Conservation (phyloP, 768 basidiomycete genomes). For the Lepiota brunneoincarnata region DNA sequence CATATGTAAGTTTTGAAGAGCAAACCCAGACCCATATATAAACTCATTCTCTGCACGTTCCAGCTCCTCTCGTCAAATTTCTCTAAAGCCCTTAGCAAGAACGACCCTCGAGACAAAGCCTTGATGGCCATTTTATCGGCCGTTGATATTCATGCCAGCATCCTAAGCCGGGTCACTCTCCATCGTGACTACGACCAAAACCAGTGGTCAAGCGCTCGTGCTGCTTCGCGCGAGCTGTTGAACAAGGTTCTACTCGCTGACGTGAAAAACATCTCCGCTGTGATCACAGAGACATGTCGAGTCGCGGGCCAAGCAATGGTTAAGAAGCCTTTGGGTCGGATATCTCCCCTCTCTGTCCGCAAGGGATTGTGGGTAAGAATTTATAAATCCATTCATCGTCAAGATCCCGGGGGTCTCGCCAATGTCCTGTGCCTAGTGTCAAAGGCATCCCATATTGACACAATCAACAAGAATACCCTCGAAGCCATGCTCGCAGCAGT, state of each 20-base stretch:
- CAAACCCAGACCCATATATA: too few species aligned
- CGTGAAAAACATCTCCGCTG: constrained; percentile 25
- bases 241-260: constrained; percentile 29
- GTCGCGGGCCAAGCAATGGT: constrained; percentile 23
- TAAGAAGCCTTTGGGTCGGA: constrained; percentile 16
- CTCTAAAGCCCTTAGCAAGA: constrained; percentile 19
- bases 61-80: constrained; percentile 33
- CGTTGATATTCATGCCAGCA: constrained; percentile 38
- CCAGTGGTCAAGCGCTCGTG: constrained; percentile 34
- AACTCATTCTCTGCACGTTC: constrained; percentile 4
- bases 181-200: constrained; percentile 27
- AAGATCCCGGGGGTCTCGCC: constrained; percentile 57
- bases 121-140: constrained; percentile 23
- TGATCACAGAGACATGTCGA: constrained; percentile 30
- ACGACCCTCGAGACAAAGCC: constrained; percentile 18
- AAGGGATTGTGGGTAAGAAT: constrained; percentile 67
- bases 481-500: constrained; percentile 11
- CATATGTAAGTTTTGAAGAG: constrained; percentile 49
- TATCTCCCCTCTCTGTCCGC: constrained; percentile 41
- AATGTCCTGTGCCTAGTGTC: constrained; percentile 58
- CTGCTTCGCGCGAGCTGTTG: constrained; percentile 32
- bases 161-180: constrained; percentile 37
- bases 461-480: constrained; percentile 53
- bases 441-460: constrained; percentile 64
- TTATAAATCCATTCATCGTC: constrained; percentile 56